These are phyloP conservation scores for Fraxinus anomala DNA, from an alignment of 257 asterid species.

Conservation along the genomic window DNA sequence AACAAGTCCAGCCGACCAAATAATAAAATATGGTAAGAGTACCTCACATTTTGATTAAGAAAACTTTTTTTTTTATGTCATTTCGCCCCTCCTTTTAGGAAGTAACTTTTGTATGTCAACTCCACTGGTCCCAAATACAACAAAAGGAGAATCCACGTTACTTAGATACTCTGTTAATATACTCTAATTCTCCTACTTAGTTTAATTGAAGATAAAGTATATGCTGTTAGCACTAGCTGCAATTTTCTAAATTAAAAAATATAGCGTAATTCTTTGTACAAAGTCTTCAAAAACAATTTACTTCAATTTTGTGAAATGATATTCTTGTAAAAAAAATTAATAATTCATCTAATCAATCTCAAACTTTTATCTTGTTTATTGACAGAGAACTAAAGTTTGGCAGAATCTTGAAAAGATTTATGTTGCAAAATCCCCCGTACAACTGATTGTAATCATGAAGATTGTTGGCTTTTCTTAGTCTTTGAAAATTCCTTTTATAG, in stretches of 20 bases:
- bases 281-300: neutral
- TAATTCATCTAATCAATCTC: neutral
- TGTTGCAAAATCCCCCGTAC: neutral
- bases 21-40: neutral
- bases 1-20: neutral
- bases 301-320: neutral
- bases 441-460: neutral
- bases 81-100: slow-evolving; percentile 43
- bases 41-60: slow-evolving; percentile 24
- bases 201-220: neutral
- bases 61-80: neutral
- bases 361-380: neutral
- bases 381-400: neutral
- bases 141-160: slow-evolving; percentile 45
- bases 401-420: neutral
- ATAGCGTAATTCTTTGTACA: neutral
- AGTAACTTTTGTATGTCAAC: slow-evolving; percentile 65
- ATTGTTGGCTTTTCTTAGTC: neutral
- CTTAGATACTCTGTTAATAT: slow-evolving; percentile 19
- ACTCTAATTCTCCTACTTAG: neutral
- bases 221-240: neutral
- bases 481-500: neutral
- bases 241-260: neutral
- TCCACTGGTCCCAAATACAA: slow-evolving; percentile 42
- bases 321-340: neutral